Base-by-base conservation (phyloP, 1,284 basidiomycete genomes). In the Trametes pubescens region DNA sequence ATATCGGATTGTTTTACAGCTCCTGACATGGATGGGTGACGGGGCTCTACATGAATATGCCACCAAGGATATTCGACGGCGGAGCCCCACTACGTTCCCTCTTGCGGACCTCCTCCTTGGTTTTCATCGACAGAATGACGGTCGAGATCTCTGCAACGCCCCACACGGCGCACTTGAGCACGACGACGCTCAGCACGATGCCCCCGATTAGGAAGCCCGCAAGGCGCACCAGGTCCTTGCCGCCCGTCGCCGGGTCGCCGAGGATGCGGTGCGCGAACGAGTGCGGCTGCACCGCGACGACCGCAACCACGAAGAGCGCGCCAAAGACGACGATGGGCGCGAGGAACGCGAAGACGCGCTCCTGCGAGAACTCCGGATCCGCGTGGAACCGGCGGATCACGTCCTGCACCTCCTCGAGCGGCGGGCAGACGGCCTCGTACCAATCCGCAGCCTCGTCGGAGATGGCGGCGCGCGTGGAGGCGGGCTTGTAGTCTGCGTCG, bases 221-320 rank as follows among this genome's bases (percentile, higher is more conserved):
- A 16, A 61, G 44, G 37, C 43, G 51, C 13, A 34, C 29, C 22
- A 63, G 14, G 38, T 65, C 69, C 7, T 18, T n/a, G 24, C 22
- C 46, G 22, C 62, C 59, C 10, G 43, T 53, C 34, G n/a, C 4
- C 4, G 65, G 62, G 21, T 59, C 24, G 14, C 60, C 57, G 21
- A 70, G 59, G 56, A 70, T 61, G 58, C 57, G 67, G 38, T 70
- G 67, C 24, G 60, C 65, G 44, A 62, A 64, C 11, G 69, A 65
- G 29, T 63, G 49, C 14, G 67, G 67, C 35, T 67, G 62, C 5
- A 69, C 61, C 1, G 68, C 66, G 55, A 68, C 48, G 21, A 65
- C 54, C 18, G 44, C 61, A 18, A 65, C 34, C n/a, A 57, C 59
- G 61, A 71, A 65, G 38, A 71, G 57, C 8, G 56, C 51, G 43